Percentiles rank a stretch among this genome's conserved stretches.
Evolutionary conservation across 305 asterid species (phyloP).

Genomic region (Fraxinus ornus): DNA sequence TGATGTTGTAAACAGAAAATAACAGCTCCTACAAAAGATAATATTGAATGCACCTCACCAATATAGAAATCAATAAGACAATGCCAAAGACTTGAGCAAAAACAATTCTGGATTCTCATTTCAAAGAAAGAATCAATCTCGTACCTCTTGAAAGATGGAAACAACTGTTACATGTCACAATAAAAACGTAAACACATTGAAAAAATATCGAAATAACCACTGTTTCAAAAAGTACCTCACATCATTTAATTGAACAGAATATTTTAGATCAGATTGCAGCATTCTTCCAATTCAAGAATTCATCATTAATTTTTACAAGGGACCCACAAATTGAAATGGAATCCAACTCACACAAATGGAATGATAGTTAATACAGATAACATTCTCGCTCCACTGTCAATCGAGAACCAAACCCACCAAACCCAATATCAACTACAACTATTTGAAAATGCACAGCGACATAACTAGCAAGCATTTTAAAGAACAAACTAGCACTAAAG

Average conservation of each 20-base stretch:
- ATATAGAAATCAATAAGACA: neutral
- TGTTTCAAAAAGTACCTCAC: neutral
- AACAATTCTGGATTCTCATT: neutral
- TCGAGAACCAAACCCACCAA: neutral
- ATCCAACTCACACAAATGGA: neutral
- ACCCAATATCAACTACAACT: neutral
- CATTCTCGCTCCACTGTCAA: neutral
- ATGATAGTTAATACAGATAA: neutral
- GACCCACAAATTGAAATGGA: neutral
- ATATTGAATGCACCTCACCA: neutral
- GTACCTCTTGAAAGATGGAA: neutral
- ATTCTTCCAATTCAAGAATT: neutral
- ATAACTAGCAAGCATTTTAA: slow-evolving; percentile 13
- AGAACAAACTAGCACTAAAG: slow-evolving; percentile 21
- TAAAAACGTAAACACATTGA: neutral
- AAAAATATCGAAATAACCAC: neutral
- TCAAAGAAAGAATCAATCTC: neutral
- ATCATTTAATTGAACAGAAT: neutral
- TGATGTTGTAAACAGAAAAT: neutral
- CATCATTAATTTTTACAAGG: neutral
- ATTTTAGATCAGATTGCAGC: neutral
- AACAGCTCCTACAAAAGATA: neutral
- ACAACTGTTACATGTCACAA: neutral
- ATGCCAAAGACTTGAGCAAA: neutral
- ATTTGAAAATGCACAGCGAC: neutral